Percentiles rank a stretch among this genome's conserved stretches.
Evolutionary conservation across 768 basidiomycete genomes (phyloP).

Genomic region (Tephrocybe sp.): DNA sequence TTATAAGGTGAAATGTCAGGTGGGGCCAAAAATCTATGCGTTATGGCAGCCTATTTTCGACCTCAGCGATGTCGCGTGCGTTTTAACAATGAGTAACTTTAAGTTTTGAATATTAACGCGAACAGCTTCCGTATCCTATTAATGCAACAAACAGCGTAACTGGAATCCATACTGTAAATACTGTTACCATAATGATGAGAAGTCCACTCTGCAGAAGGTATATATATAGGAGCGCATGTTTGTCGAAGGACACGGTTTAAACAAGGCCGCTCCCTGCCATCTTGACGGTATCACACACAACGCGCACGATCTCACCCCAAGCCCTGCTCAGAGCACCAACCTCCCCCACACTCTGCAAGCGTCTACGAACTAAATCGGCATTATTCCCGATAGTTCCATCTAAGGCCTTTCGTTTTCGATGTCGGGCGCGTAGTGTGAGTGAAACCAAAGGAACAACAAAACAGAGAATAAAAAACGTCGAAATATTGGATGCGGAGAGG

Average conservation of each 20-base stretch:
- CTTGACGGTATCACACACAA: constrained; percentile 62
- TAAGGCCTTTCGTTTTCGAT: constrained; percentile 33
- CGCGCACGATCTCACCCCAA: constrained; percentile 53
- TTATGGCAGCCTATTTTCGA: too few species aligned
- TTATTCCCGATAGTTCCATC: constrained; percentile 32
- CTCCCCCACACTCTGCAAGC: constrained; percentile 45
- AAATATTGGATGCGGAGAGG: constrained; percentile 46
- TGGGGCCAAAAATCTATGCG: too few species aligned
- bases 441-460: constrained; percentile 46
- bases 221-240: neutral
- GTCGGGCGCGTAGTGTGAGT: constrained; percentile 51
- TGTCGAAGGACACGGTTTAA: constrained; percentile 25
- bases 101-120: too few species aligned
- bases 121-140: too few species aligned
- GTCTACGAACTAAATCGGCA: constrained; percentile 58
- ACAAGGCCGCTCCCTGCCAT: constrained; percentile 81
- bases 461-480: constrained; percentile 49
- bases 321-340: constrained; percentile 35
- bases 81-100: too few species aligned
- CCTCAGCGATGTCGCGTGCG: too few species aligned
- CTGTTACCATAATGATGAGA: neutral
- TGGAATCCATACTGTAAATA: neutral
- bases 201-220: neutral
- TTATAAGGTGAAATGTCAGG: too few species aligned
- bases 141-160: too few species aligned